These are phyloP conservation scores for Sporothrix dimorphospora DNA, from an alignment of 2,329 filamentous ascomycete species.

Conservation along the genomic window DNA sequence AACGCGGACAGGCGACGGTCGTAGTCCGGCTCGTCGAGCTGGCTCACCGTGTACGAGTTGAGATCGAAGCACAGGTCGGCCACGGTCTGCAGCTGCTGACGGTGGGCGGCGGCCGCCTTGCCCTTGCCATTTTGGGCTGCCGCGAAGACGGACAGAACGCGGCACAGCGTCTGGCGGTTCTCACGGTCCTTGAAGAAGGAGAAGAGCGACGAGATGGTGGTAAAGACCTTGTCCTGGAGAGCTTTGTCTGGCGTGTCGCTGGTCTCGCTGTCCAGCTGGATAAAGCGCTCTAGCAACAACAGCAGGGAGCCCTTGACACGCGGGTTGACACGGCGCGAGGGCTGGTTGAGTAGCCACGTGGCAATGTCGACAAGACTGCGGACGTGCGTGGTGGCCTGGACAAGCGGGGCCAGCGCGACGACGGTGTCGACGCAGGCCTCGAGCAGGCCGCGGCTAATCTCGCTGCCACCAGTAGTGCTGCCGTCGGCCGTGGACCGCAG, in stretches of 20 bases:
- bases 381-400: conserved; percentile 69
- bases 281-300: conserved; percentile 77
- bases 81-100: conserved; percentile 55
- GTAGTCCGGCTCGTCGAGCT: conserved; percentile 86
- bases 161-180: conserved; percentile 73
- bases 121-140: conserved; percentile 52
- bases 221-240: conserved; percentile 68
- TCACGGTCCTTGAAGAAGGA: conserved; percentile 84
- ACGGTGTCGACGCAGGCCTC: conserved; percentile 79
- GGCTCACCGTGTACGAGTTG: conserved; percentile 74
- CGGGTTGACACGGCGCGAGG: conserved; percentile 79
- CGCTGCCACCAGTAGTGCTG: conserved; percentile 55
- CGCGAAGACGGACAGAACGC: conserved; percentile 73
- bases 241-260: conserved; percentile 39
- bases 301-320: conserved; percentile 82
- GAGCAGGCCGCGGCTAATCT: conserved; percentile 72
- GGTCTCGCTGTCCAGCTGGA: conserved; percentile 64
- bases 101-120: conserved; percentile 40
- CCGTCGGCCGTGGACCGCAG: conserved; percentile 31
- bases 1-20: conserved; percentile 80
- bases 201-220: conserved; percentile 78
- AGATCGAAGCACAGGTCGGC: conserved; percentile 74
- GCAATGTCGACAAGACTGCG: conserved; percentile 79
- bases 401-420: conserved; percentile 72
- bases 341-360: conserved; percentile 80